Evolutionary conservation across 495 filamentous ascomycete genomes (phyloP), one percentile per base, ranked within the genome.

Genomic region (Paragyromitra xinjiangensis): DNA sequence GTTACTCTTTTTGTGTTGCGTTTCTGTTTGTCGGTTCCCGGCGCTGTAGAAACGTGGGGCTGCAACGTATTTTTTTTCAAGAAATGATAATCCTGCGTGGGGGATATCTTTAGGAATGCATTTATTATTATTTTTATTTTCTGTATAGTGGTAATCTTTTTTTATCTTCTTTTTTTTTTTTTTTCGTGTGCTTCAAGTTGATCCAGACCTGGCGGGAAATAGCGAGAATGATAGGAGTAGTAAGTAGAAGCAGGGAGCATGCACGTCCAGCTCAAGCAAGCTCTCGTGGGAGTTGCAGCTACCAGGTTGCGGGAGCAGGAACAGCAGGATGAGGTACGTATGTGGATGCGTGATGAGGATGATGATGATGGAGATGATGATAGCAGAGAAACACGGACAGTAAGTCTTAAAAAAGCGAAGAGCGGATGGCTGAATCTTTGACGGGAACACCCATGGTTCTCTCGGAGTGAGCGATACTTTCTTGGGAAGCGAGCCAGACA

Each of bases 201-300:
- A 58, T 63, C 69, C 44, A 75, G 72, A 39, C 72, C 53, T 7
- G 29, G 34, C 42, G 69, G 69, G 69, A 48, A 42, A 73, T 69
- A 39, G 53, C 55, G 53, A 75, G 50, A 61, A 26, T 6, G 68
- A 64, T 45, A 45, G 68, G 68, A 69, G 63, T 9, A 55, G 72
- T 37, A 63, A 53, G 56, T 29, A 63, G 55, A 74, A 74, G 72
- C 70, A 75, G 70, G 72, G 69, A 51, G 72, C 7, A 75, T 75
- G 69, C 73, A 77, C 73, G 56, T 75, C 45, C 58, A 77, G 56
- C 69, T 76, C 69, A 76, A 61, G 71, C 71, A 71, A 73, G 29
- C 71, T 75, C 72, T 75, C 68, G 68, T 73, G 69, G 72, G 58
- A 73, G 72, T 72, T 58, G 71, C 72, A 74, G 69, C 68, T 75